Evolutionary conservation across 331 rosid species (phyloP).

Genomic region (Rhamnella rubrinervis): DNA sequence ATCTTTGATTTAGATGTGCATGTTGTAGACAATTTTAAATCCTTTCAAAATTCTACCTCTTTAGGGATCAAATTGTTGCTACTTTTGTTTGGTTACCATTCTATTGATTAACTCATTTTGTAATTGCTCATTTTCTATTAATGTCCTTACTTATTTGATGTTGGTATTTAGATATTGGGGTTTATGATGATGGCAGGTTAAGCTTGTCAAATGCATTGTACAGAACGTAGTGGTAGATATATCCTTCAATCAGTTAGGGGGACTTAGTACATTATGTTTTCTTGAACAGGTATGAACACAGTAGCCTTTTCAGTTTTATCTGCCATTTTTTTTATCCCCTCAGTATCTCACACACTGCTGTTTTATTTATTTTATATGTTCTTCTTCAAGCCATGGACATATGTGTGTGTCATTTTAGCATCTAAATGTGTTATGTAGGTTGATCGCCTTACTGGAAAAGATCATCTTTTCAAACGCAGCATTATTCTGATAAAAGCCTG

Average conservation of each 20-base stretch:
- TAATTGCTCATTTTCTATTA: not conserved
- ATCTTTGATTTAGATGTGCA: not conserved
- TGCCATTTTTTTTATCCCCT: not conserved
- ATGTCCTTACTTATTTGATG: not conserved
- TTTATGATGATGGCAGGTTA: constrained; percentile 62
- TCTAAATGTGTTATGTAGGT: constrained; percentile 36
- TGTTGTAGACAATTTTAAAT: not conserved
- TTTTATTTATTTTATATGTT: too few species aligned
- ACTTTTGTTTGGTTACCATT: too few species aligned
- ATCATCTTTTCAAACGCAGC: constrained; percentile 83
- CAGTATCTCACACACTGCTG: too few species aligned
- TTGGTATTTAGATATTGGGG: not conserved
- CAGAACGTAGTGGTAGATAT: constrained; percentile 84
- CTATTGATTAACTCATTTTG: not conserved
- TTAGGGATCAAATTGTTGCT: too few species aligned
- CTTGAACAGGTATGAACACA: constrained; percentile 71
- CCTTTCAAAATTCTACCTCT: not conserved
- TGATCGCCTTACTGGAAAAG: constrained; percentile 64
- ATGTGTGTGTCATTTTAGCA: not conserved
- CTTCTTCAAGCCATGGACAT: not conserved
- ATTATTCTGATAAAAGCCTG: constrained; percentile 78
- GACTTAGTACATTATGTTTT: constrained; percentile 80
- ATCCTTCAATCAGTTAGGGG: constrained; percentile 92
- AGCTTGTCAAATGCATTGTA: constrained; percentile 86
- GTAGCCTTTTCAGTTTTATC: not conserved